A percentile compares a stretch with the other conserved stretches of the same genome.
Conservation (phyloP, 2,329 filamentous ascomycete genomes). For the Penicillium psychrosexuale region DNA sequence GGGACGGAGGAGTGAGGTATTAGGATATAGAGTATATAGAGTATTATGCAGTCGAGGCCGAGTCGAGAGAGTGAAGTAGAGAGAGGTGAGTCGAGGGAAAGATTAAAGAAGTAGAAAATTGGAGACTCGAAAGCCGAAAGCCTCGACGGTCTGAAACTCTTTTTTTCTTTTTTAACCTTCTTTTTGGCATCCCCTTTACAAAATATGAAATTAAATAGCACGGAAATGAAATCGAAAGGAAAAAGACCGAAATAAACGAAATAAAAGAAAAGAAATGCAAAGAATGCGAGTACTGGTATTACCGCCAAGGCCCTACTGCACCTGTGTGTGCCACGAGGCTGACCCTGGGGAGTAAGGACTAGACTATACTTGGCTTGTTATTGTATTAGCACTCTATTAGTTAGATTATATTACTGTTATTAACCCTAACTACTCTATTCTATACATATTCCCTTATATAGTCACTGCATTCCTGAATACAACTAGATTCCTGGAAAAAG, state of each 20-base stretch:
- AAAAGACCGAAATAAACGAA: not conserved
- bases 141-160: constrained; percentile 7
- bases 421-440: not conserved
- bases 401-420: not conserved
- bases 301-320: constrained; percentile 24
- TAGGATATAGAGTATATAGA: not conserved
- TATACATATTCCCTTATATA: not conserved
- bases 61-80: not conserved
- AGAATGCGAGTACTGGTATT: constrained; percentile 1
- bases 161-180: constrained; percentile 2
- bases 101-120: constrained; percentile 6
- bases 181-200: not conserved
- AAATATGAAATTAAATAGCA: not conserved
- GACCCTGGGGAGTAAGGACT: constrained; percentile 18
- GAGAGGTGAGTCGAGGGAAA: not conserved
- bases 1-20: not conserved
- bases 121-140: constrained; percentile 2
- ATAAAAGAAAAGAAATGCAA: constrained; percentile 1
- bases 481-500: not conserved
- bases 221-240: not conserved
- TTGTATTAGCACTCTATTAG: no score
- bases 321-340: constrained; percentile 29
- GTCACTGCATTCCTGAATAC: not conserved
- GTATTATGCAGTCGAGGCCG: not conserved
- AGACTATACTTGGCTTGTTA: not conserved